Percentiles rank a stretch among this genome's conserved stretches.
Evolutionary conservation across 2,329 filamentous ascomycete species (phyloP).

Genomic region (Cladophialophora yegresii): DNA sequence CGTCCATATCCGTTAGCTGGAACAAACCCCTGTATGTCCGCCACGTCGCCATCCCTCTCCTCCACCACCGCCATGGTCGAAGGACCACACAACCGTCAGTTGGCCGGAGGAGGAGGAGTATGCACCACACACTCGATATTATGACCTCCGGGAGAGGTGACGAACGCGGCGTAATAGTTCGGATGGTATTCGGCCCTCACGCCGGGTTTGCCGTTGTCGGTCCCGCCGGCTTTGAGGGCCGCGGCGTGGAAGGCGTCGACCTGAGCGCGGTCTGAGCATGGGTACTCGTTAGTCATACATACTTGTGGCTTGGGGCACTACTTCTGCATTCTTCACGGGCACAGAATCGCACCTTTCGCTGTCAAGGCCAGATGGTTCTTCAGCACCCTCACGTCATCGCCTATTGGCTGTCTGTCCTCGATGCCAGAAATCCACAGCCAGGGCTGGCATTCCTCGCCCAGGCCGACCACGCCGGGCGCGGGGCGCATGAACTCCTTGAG

Average conservation of each 20-base stretch:
- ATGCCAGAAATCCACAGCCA: constrained; percentile 40
- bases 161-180: constrained; percentile 56
- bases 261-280: constrained; percentile 33
- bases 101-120: constrained; percentile 24
- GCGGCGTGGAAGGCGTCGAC: constrained; percentile 53
- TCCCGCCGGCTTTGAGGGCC: constrained; percentile 49
- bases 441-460: constrained; percentile 34
- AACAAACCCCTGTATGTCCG: neutral
- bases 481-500: constrained; percentile 40
- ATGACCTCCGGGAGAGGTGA: constrained; percentile 55
- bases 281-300: neutral
- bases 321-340: neutral
- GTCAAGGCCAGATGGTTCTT: constrained; percentile 21
- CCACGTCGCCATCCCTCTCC: neutral
- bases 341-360: constrained; percentile 24
- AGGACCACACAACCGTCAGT: constrained; percentile 10
- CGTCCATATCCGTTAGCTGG: neutral
- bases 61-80: neutral
- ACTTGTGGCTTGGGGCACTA: neutral
- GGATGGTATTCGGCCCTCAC: constrained; percentile 48
- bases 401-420: constrained; percentile 21
- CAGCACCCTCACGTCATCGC: constrained; percentile 17
- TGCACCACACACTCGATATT: constrained; percentile 54
- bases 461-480: constrained; percentile 37
- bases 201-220: constrained; percentile 55